A percentile compares a stretch with the other conserved stretches of the same genome.
Evolutionary conservation across 495 filamentous ascomycete genomes (phyloP).

Genomic region (Hapsidospora chrysogenum): DNA sequence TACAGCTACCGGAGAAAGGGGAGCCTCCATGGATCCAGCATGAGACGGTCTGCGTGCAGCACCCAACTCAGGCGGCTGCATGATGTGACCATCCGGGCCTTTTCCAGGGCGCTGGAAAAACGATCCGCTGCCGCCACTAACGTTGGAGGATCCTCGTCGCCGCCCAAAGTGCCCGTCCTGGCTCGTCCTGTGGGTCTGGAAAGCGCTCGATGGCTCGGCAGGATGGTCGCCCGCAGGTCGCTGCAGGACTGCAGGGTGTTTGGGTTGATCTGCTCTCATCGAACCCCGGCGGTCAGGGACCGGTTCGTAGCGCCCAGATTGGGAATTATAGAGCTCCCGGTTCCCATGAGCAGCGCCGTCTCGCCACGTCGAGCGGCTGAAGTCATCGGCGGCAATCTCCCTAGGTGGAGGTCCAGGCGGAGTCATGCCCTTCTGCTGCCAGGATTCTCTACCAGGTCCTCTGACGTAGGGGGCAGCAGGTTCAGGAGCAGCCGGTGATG

Average conservation of each 20-base stretch:
- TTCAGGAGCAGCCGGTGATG: slow-evolving; percentile 48
- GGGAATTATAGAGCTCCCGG: slow-evolving; percentile 80
- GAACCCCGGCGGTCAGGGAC: slow-evolving; percentile 60
- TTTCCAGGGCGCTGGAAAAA: slow-evolving; percentile 29
- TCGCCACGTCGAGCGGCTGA: slow-evolving; percentile 64
- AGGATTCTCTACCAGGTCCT: no score
- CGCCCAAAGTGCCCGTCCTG: slow-evolving; percentile 60
- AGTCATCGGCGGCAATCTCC: slow-evolving; percentile 90
- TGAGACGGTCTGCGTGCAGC: slow-evolving; percentile 26
- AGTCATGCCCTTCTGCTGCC: no score
- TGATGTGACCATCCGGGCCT: slow-evolving; percentile 24
- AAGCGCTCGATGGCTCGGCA: slow-evolving; percentile 85
- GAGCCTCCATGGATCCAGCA: slow-evolving; percentile 26
- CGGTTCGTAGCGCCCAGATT: slow-evolving; percentile 87
- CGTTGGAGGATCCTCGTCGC: slow-evolving; percentile 81
- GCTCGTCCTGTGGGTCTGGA: slow-evolving; percentile 60
- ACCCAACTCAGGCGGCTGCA: slow-evolving; percentile 24
- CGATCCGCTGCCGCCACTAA: slow-evolving; percentile 76
- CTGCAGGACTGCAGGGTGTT: slow-evolving; percentile 70
- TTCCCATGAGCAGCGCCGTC: slow-evolving; percentile 41
- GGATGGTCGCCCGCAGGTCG: slow-evolving; percentile 49
- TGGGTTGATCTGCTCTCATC: slow-evolving; percentile 48
- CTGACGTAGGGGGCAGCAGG: slow-evolving; percentile 3
- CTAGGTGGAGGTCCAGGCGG: slow-evolving; percentile 37
- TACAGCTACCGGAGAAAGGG: slow-evolving; percentile 17